Percentiles rank a stretch among this genome's conserved stretches.
Evolutionary conservation across 1,284 basidiomycete genomes (phyloP).

Genomic region (Vanrija sp.): DNA sequence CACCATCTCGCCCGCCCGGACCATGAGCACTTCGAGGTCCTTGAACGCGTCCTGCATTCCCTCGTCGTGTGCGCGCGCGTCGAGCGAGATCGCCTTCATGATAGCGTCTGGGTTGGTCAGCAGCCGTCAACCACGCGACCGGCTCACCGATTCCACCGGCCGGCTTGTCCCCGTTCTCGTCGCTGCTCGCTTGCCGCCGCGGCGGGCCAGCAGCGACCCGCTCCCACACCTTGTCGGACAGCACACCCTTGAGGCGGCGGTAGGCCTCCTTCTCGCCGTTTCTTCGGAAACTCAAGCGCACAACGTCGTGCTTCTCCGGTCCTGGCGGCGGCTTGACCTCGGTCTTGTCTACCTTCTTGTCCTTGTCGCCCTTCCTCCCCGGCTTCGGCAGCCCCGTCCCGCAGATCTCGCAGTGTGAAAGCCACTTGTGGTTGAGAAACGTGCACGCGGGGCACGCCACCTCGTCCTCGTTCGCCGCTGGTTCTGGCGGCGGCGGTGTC

Average conservation of each 20-base stretch:
- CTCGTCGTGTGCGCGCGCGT: conserved; percentile 61
- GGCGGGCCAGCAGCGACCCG: conserved; percentile 1
- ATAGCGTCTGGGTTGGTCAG: conserved; percentile 63
- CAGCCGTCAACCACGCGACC: neutral
- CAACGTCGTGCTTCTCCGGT: conserved; percentile 59
- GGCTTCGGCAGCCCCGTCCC: conserved; percentile 57
- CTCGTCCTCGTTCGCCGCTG: conserved; percentile 6
- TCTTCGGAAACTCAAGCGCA: conserved; percentile 75
- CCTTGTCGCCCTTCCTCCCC: neutral
- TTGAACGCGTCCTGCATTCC: conserved; percentile 74
- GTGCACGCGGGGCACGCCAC: conserved; percentile 82
- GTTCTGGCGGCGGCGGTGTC: neutral
- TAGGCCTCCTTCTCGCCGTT: conserved; percentile 88
- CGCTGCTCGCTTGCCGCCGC: neutral
- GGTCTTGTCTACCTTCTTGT: neutral
- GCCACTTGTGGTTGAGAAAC: conserved; percentile 79
- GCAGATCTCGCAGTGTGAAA: conserved; percentile 83
- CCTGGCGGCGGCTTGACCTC: conserved; percentile 12
- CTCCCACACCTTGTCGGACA: conserved; percentile 77
- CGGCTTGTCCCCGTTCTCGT: conserved; percentile 1
- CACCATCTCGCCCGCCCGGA: conserved; percentile 90
- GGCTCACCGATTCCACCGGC: conserved; percentile 35
- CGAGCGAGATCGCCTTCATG: conserved; percentile 64
- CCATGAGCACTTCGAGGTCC: conserved; percentile 87
- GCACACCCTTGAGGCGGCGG: conserved; percentile 66